Conservation (phyloP, 225 moss, liverwort and hornwort genomes). For the Straminergon stramineum region DNA sequence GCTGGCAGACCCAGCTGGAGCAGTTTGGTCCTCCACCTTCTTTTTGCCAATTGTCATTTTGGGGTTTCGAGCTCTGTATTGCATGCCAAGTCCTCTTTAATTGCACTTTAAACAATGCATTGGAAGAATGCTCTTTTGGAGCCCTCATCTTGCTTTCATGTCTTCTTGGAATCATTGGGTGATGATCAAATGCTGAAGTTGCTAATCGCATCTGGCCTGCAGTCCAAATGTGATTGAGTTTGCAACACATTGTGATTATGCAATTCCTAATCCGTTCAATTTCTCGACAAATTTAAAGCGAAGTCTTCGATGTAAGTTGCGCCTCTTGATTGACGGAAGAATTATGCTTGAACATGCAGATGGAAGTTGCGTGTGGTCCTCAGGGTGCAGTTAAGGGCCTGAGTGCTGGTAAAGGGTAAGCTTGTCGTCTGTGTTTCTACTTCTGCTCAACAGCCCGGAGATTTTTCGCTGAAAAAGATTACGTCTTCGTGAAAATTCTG, state of each 20-base stretch:
- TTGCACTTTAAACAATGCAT: neutral
- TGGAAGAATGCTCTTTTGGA: neutral
- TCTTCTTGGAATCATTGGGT: neutral
- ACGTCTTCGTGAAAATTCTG: neutral
- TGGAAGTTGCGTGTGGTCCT: constrained; percentile 76
- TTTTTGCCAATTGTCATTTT: neutral
- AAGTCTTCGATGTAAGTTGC: neutral
- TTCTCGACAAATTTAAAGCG: neutral
- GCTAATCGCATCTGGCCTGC: neutral
- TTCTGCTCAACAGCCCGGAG: neutral
- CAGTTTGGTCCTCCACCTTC: constrained; percentile 51
- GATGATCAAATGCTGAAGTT: neutral
- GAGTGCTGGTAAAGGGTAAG: constrained; percentile 83
- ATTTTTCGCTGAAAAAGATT: neutral
- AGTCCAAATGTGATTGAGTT: neutral
- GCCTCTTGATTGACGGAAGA: neutral
- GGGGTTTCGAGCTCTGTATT: neutral
- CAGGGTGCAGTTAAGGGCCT: constrained; percentile 74
- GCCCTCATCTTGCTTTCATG: neutral
- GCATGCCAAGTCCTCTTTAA: neutral
- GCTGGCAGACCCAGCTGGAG: constrained; percentile 83
- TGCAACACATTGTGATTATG: neutral
- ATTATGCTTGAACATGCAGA: constrained; percentile 34
- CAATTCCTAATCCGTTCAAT: neutral
- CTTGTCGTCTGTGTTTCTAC: neutral